These are phyloP conservation scores for Chrysoporthe deuterocubensis DNA, from an alignment of 2,329 filamentous ascomycete species.

Conservation along the genomic window DNA sequence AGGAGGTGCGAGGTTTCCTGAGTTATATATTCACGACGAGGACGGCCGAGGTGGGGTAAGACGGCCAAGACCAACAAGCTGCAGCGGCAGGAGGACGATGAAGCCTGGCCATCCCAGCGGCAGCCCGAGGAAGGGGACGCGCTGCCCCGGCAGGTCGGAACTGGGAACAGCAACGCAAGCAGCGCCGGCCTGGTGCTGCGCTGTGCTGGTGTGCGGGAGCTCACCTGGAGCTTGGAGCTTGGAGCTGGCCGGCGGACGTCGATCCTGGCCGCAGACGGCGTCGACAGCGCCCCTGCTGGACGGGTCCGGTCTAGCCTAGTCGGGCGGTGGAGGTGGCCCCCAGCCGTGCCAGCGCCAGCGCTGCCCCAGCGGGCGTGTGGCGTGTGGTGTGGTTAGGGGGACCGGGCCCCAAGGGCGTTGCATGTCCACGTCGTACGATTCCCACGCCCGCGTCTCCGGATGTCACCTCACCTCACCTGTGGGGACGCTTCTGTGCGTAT, in stretches of 20 bases:
- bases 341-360: too few relatives aligned
- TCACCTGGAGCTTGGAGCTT: too few relatives aligned
- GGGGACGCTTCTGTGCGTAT: not conserved
- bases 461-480: conserved; percentile 6
- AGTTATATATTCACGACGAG: conserved; percentile 11
- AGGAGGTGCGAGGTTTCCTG: conserved; percentile 4
- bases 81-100: not conserved
- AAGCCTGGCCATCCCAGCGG: not conserved
- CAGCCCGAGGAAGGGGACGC: too few relatives aligned
- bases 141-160: conserved; percentile 3
- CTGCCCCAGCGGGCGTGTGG: not conserved
- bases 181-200: too few relatives aligned
- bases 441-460: conserved; percentile 5
- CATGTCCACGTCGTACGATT: conserved; percentile 18
- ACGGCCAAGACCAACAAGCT: not conserved
- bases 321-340: not conserved
- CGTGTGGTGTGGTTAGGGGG: not conserved
- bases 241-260: not conserved
- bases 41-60: conserved; percentile 3
- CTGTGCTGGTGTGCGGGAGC: too few relatives aligned
- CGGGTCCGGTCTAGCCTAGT: not conserved
- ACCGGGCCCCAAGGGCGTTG: not conserved
- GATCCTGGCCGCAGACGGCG: not conserved
- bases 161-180: not conserved
- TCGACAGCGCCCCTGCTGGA: not conserved